Evolutionary conservation across 768 basidiomycete genomes (phyloP).

Genomic region (Mycena pura): DNA sequence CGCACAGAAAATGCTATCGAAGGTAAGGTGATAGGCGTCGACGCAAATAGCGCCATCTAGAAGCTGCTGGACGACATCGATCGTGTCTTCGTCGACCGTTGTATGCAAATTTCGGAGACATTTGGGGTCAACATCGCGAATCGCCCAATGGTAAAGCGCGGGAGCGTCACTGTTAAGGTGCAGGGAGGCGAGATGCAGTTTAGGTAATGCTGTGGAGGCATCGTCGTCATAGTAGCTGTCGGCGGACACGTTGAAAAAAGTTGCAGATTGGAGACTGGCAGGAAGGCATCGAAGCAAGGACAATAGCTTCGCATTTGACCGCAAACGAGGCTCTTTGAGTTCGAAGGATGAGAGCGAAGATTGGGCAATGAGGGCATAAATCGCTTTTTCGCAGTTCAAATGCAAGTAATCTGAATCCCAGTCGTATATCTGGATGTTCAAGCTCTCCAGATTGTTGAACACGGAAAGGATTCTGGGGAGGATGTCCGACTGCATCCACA

Average conservation of each 20-base stretch:
- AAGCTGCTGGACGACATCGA: not conserved
- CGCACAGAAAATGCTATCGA: not conserved
- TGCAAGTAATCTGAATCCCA: not conserved
- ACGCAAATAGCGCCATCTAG: not conserved
- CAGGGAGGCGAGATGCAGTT: slow-evolving; percentile 9
- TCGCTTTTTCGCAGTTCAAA: slow-evolving; percentile 6
- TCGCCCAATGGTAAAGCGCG: not conserved
- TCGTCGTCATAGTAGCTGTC: not conserved
- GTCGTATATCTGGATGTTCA: slow-evolving; percentile 3
- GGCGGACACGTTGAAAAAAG: not conserved
- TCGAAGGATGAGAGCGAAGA: slow-evolving; percentile 6
- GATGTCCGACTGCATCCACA: slow-evolving; percentile 12
- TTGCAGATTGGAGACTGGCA: slow-evolving; percentile 7
- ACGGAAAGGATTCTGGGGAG: slow-evolving; percentile 3
- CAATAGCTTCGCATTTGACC: not conserved
- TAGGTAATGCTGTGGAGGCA: not conserved
- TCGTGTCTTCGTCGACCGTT: not conserved
- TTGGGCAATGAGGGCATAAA: slow-evolving; percentile 4
- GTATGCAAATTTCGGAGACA: slow-evolving; percentile 7
- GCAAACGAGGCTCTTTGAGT: slow-evolving; percentile 5
- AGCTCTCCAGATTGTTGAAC: not conserved
- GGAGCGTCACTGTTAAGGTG: not conserved
- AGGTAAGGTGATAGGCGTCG: slow-evolving; percentile 4
- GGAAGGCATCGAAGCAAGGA: slow-evolving; percentile 10
- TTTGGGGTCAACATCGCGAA: not conserved